phyloP scores from a whole-genome alignment of 441 rosid species.

The Mallotus repandus region DNA sequence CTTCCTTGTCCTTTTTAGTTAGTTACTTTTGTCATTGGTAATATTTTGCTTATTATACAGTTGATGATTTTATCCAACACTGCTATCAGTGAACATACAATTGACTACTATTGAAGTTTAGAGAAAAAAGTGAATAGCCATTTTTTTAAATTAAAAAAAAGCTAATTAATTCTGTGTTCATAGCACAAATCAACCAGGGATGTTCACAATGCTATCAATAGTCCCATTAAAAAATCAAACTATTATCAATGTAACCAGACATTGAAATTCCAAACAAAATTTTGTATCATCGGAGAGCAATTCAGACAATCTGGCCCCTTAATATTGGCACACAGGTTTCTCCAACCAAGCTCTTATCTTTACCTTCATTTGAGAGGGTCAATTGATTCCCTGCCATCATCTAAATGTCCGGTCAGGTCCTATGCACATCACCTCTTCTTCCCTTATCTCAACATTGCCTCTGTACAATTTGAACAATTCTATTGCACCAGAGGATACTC shows the following conservation, averaged over 20 bases:
- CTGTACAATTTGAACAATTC: constrained; percentile 64
- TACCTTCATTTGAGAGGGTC: not conserved
- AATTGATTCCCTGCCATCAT: constrained; percentile 7
- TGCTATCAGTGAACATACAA: too few relatives aligned
- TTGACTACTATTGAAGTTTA: too few relatives aligned
- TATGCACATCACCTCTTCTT: constrained; percentile 47
- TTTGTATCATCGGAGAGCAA: not conserved
- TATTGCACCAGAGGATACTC: constrained; percentile 36
- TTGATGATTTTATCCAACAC: too few relatives aligned
- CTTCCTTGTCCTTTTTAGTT: too few relatives aligned
- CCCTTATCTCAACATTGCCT: constrained; percentile 46
- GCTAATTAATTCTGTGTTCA: not conserved
- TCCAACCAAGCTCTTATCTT: not conserved
- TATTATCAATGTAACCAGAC: not conserved
- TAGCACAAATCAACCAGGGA: not conserved
- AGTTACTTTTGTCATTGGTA: too few relatives aligned
- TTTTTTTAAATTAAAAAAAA: too few relatives aligned
- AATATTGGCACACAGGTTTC: not conserved
- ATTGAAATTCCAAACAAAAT: not conserved
- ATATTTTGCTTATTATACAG: too few relatives aligned
- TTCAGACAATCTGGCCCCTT: not conserved
- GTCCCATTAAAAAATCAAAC: not conserved
- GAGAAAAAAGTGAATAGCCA: too few relatives aligned
- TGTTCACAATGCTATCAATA: not conserved
- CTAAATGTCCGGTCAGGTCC: constrained; percentile 52